A percentile compares a stretch with the other conserved stretches of the same genome.
These are phyloP conservation scores for Trichoderma sp. DNA, from an alignment of 2,329 filamentous ascomycete genomes.

Conservation along the genomic window DNA sequence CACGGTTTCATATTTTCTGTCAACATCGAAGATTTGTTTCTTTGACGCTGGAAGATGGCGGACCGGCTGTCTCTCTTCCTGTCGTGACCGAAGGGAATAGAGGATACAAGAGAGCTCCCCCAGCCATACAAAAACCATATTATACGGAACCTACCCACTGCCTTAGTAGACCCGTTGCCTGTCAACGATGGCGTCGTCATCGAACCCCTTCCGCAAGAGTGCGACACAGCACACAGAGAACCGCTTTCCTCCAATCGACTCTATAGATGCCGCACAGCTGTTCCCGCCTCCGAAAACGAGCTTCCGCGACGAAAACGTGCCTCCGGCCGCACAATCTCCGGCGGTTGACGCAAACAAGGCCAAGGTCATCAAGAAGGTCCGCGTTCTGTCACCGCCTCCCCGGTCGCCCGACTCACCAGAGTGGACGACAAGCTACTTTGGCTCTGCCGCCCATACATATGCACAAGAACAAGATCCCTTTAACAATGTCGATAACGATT, in stretches of 20 bases:
- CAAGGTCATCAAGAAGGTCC: slow-evolving; percentile 67
- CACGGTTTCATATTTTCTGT: not conserved
- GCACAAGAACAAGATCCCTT: slow-evolving; percentile 36
- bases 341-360: slow-evolving; percentile 34
- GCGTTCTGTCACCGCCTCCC: slow-evolving; percentile 65
- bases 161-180: not conserved
- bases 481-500: slow-evolving; percentile 33
- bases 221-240: slow-evolving; percentile 13
- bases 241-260: slow-evolving; percentile 20
- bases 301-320: slow-evolving; percentile 18
- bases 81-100: slow-evolving; percentile 16
- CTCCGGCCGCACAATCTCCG: not conserved
- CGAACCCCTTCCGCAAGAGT: slow-evolving; percentile 31
- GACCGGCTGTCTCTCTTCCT: slow-evolving; percentile 9
- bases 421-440: slow-evolving; percentile 31
- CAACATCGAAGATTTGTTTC: not conserved
- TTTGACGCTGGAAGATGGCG: slow-evolving; percentile 17
- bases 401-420: slow-evolving; percentile 56
- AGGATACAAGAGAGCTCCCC: not conserved
- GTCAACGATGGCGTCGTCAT: slow-evolving; percentile 24
- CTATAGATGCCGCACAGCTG: slow-evolving; percentile 25
- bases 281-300: slow-evolving; percentile 13
- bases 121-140: not conserved
- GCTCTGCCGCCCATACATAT: slow-evolving; percentile 11
- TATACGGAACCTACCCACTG: not conserved